phyloP scores from a whole-genome alignment of 192 early-diverging fungal genomes.

The Kappamyces sp. region DNA sequence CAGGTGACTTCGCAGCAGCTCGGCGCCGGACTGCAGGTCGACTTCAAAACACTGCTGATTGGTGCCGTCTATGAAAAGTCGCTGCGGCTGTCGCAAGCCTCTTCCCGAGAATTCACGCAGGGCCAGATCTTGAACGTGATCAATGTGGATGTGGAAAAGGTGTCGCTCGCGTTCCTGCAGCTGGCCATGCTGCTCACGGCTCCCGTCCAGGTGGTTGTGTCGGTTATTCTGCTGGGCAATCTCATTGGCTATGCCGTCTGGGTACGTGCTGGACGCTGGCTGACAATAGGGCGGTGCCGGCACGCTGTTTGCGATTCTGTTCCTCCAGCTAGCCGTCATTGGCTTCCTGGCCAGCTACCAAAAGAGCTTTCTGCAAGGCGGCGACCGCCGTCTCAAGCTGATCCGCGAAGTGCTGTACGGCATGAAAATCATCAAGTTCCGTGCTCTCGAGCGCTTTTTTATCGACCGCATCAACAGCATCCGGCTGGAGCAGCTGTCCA shows the following conservation, averaged over 20 bases:
- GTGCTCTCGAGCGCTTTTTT: slow-evolving; percentile 21
- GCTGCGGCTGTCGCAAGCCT: slow-evolving; percentile 16
- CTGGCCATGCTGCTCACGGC: slow-evolving; percentile 3
- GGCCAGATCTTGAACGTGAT: slow-evolving; percentile 31
- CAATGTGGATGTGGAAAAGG: slow-evolving; percentile 25
- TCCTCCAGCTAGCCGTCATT: slow-evolving; percentile 14
- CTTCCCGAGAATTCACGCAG: slow-evolving; percentile 23
- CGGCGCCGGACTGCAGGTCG: slow-evolving; percentile 13
- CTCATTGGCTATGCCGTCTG: slow-evolving; percentile 25
- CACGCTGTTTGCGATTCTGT: slow-evolving; percentile 15
- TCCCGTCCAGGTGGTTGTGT: slow-evolving; percentile 24
- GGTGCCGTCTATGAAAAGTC: slow-evolving; percentile 31
- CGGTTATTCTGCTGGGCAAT: slow-evolving; percentile 21
- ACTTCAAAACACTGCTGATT: slow-evolving; percentile 18
- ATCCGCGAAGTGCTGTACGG: slow-evolving; percentile 26
- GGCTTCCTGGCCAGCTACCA: slow-evolving; percentile 10
- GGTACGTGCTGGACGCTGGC: slow-evolving; percentile 5
- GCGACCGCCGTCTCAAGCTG: slow-evolving; percentile 23
- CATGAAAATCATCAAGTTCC: slow-evolving; percentile 25
- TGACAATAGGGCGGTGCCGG: background rate
- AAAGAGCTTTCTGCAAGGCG: slow-evolving; percentile 12
- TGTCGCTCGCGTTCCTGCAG: slow-evolving; percentile 15
- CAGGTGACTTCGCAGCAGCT: slow-evolving; percentile 19
- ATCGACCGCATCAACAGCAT: slow-evolving; percentile 3
- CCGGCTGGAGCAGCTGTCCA: background rate